phyloP scores from a whole-genome alignment of 2,329 filamentous ascomycete species.

The Diplodia seriata region DNA sequence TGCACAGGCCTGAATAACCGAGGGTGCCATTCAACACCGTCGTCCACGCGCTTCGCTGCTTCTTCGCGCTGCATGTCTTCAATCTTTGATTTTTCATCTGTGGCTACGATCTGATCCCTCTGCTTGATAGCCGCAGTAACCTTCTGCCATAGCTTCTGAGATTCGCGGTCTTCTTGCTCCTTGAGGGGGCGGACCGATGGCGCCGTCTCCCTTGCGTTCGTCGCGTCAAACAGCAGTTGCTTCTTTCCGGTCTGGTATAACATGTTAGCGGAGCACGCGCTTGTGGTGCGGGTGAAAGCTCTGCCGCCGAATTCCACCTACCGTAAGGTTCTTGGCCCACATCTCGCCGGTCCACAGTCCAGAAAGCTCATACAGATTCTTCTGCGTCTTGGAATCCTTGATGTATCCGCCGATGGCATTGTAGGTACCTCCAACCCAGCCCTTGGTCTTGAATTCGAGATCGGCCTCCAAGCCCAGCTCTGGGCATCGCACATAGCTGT shows the following conservation, averaged over 20 bases:
- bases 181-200: conserved; percentile 77
- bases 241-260: conserved; percentile 78
- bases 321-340: conserved; percentile 82
- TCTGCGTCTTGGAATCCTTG: conserved; percentile 85
- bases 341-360: conserved; percentile 96
- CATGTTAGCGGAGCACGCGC: conserved; percentile 25
- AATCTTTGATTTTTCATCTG: conserved; percentile 94
- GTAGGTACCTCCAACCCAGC: conserved; percentile 95
- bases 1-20: conserved; percentile 80
- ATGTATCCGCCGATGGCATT: conserved; percentile 94
- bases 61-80: conserved; percentile 92
- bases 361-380: conserved; percentile 87
- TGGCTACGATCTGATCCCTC: conserved; percentile 86
- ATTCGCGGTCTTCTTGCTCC: conserved; percentile 90
- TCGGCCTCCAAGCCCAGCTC: conserved; percentile 87
- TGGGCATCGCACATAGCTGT: conserved; percentile 90
- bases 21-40: conserved; percentile 86
- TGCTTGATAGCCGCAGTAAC: conserved; percentile 83
- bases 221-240: conserved; percentile 88
- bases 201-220: conserved; percentile 74
- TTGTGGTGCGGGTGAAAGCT: conserved; percentile 9
- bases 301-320: conserved; percentile 51
- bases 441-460: conserved; percentile 98
- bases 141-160: conserved; percentile 82
- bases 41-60: conserved; percentile 77